Evolutionary conservation across 805 yeast species (phyloP), one percentile per base, ranked within the genome.

Genomic region (Kodamaea sagamina): DNA sequence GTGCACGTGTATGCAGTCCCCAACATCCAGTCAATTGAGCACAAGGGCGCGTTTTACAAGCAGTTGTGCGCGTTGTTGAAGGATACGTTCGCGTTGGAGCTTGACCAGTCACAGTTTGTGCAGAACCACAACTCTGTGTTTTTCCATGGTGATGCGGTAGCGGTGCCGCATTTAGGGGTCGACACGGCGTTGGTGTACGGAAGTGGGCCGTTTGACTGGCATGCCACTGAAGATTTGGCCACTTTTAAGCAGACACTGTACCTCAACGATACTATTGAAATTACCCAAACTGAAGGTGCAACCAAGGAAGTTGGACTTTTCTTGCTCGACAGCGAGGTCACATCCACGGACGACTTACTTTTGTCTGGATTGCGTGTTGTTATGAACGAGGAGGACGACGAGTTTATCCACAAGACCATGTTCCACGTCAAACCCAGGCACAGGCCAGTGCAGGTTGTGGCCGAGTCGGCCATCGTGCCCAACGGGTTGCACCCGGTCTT

Each of bases 351-450:
- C 31, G 76, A 71, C 49, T 32, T 66, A 11, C 59, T 67, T 2
- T 52, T 71, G 18, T 47, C 66, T 15, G 76, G 76, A 0, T 49
- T 65, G 11, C 46, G 76, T 35, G 62, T 62, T 3, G 58, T 61
- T 29, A 53, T 52, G 17, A 42, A 39, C 6, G 39, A 43, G 2
- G 43, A 46, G 3, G 49, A 45, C 4, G 52, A 53, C 1, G 55
- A 55, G 17, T 49, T 50, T 24, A 47, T 65, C 6, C 62, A 58
- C 47, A 63, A 62, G 36, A 71, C 76, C 0, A 46, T 71, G 44
- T 69, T 71, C 51, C 75, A 71, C 47, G 58, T 67, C 10, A 68
- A 68, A 47, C 75, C 75, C 4, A 52, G 72, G 26, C 71, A 68
- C 44, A 50, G 73, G 29, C 26, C 19, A 16, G 27, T 48, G 2